These are phyloP conservation scores for Quercus aquifolioides DNA, from an alignment of 306 rosid genomes.

Conservation along the genomic window DNA sequence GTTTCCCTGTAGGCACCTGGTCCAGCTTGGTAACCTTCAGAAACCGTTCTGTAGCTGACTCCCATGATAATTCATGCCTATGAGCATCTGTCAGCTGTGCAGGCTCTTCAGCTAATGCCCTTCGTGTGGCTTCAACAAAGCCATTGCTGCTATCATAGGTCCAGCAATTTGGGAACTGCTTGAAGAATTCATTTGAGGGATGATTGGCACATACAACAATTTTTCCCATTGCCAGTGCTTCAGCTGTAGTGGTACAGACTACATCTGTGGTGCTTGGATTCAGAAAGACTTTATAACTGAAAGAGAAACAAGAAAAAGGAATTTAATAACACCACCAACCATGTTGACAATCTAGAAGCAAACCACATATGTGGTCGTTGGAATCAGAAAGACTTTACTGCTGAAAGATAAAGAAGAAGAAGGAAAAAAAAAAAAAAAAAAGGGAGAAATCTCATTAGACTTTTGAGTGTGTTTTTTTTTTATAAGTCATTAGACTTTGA, in stretches of 20 bases:
- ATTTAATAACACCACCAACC: conserved; percentile 8
- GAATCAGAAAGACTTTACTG: conserved; percentile 80
- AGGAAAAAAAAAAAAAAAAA: not conserved
- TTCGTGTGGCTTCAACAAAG: conserved; percentile 55
- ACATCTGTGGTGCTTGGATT: conserved; percentile 98
- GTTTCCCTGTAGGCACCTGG: conserved; percentile 21
- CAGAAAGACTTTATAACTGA: conserved; percentile 84
- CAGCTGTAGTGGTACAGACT: conserved; percentile 98
- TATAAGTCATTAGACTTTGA: conserved; percentile 12
- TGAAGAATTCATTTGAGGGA: conserved; percentile 93
- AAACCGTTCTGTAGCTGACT: conserved; percentile 85
- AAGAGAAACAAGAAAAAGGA: conserved; percentile 17
- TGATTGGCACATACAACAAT: conserved; percentile 80
- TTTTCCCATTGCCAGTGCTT: conserved; percentile 97
- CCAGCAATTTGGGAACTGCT: conserved; percentile 85
- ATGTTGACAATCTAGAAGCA: conserved; percentile 30
- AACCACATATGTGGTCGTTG: conserved; percentile 88
- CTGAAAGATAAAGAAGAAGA: conserved; percentile 31
- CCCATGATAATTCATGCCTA: conserved; percentile 75
- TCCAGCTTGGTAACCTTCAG: conserved; percentile 54
- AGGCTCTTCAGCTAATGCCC: conserved; percentile 65
- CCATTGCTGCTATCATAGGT: conserved; percentile 43
- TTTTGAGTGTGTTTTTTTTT: no score
- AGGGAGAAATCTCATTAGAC: not conserved
- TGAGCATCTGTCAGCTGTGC: conserved; percentile 62